Base-by-base conservation (phyloP, 192 early-diverging fungal species). In the Coemansia sp. region DNA sequence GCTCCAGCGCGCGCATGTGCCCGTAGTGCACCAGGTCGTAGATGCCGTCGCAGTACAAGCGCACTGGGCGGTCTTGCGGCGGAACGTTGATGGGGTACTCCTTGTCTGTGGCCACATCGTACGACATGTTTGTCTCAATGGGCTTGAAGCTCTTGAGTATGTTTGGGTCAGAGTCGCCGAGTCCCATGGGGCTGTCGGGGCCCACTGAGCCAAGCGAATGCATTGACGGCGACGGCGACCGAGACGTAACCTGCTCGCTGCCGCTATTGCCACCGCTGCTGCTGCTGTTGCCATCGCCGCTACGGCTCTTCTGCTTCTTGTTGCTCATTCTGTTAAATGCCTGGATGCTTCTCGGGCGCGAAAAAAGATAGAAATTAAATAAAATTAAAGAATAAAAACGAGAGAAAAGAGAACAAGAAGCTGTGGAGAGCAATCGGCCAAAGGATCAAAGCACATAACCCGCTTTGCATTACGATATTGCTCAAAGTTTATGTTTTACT, bases 11-110 rank as follows among this genome's bases (percentile, higher is more conserved):
- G 47, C 87, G 86, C 66, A 90, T 89, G 59, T 94, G 92, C 2
- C 93, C 93, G 62, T 91, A 91, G 71, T 95, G 92, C 64, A 93
- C 90, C 69, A 93, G 68, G 77, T 93, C 92, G 74, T 90, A 94
- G 53, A 94, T 93, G 14, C 93, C 93, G 81, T 94, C 93, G 69
- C 88, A 92, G 78, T 94, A 94, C 59, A 94, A 86, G 36, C 93
- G 84, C 45, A 93, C 86, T 10, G 89, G 87, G 24, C 89, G 85
- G 76, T 87, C 89, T n/a, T 68, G 79, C 37, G 89, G 90, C 45
- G 90, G 85, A 64, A 82, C 56, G 67, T 91, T 91, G 62, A 91
- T 88, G 25, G 56, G 79, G 71, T 86, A 89, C 47, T 73, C 77
- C 60, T 67, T 71, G 78, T 64, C 73, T 0, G 66, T 69, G 1